phyloP scores from a whole-genome alignment of 441 rosid species.

The Eugenia klotzschiana region DNA sequence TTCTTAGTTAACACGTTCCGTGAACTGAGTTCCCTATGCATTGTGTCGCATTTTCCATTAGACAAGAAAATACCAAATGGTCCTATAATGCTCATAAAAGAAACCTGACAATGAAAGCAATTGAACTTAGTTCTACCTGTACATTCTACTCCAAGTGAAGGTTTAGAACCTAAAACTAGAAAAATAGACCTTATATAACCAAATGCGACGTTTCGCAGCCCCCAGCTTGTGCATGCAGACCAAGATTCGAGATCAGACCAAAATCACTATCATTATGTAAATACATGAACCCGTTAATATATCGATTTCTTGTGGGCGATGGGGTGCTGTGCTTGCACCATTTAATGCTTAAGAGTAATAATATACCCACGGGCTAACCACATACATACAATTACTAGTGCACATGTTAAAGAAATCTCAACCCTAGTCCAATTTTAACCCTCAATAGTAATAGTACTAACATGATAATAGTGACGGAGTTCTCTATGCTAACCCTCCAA shows the following conservation, averaged over 20 bases:
- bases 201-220: neutral
- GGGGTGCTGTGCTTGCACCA: neutral
- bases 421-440: neutral
- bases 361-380: neutral
- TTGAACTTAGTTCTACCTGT: neutral
- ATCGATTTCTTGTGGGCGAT: neutral
- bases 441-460: neutral
- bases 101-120: neutral
- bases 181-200: neutral
- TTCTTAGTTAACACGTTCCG: neutral
- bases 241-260: neutral
- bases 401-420: neutral
- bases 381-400: neutral
- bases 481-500: neutral
- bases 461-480: neutral
- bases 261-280: neutral
- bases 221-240: neutral
- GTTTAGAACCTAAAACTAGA: neutral
- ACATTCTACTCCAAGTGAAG: neutral
- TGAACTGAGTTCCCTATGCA: neutral
- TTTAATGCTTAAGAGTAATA: neutral
- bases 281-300: neutral
- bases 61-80: neutral
- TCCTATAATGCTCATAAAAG: neutral
- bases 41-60: neutral